A percentile compares a stretch with the other conserved stretches of the same genome.
These are phyloP conservation scores for Bimuria novae-zelandiae DNA, from an alignment of 2,329 filamentous ascomycete genomes.

Conservation along the genomic window DNA sequence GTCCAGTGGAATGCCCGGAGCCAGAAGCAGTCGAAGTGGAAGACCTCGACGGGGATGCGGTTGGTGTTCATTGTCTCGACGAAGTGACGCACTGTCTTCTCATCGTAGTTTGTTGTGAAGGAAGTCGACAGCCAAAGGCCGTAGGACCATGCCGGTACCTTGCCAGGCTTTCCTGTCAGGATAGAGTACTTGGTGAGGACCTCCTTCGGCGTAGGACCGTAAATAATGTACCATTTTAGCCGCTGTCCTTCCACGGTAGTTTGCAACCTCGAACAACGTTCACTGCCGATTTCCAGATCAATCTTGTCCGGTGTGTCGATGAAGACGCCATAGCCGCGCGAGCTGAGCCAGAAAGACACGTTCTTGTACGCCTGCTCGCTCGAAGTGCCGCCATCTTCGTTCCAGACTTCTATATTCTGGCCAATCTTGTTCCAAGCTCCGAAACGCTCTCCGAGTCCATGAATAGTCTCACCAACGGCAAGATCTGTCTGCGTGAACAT, in stretches of 20 bases:
- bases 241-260: conserved; percentile 70
- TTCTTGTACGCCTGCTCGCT: conserved; percentile 76
- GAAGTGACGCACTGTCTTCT: conserved; percentile 69
- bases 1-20: conserved; percentile 77
- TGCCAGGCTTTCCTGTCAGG: conserved; percentile 68
- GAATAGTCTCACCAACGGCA: conserved; percentile 65
- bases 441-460: conserved; percentile 77
- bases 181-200: conserved; percentile 69
- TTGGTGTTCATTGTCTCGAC: conserved; percentile 70
- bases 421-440: conserved; percentile 78
- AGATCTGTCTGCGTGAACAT: conserved; percentile 54
- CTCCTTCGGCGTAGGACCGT: conserved; percentile 73
- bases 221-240: conserved; percentile 74
- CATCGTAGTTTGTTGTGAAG: conserved; percentile 75
- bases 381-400: conserved; percentile 66
- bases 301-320: conserved; percentile 72
- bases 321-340: conserved; percentile 76
- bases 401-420: conserved; percentile 69
- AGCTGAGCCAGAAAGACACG: conserved; percentile 71
- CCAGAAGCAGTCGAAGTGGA: conserved; percentile 67
- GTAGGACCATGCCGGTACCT: conserved; percentile 74
- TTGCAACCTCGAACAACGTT: conserved; percentile 72
- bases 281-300: conserved; percentile 74
- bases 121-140: conserved; percentile 78
- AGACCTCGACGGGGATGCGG: conserved; percentile 69